Evolutionary conservation across 139 green algal genomes (phyloP), one percentile per base, ranked within the genome.

Genomic region (Chlorella sp.): DNA sequence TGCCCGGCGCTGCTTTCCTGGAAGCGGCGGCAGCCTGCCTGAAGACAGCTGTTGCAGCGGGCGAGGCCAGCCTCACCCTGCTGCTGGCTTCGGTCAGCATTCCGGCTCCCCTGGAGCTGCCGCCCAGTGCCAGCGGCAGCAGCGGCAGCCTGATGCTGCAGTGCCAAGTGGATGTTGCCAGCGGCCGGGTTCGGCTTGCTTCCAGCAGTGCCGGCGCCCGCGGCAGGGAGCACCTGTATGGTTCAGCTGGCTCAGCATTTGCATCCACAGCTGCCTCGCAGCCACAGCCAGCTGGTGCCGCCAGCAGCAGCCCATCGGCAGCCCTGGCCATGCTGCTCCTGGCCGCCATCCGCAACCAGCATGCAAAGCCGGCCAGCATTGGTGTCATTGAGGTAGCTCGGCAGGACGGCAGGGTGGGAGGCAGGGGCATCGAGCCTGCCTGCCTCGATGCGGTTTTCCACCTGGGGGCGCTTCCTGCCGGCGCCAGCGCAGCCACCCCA

Each of bases 1-100:
- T 90, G 17, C 84, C 87, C 19, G 84, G 84, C 7, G 87, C 87
- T 20, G 92, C 93, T 44, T 95, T 96, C 82, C 78, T 95, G 48
- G 93, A 96, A 85, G 79, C 92, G 14, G 86, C 81, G 3, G 88
- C 92, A 1, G 83, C 72, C 26, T 79, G 87, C 24, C 69, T 91
- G 22, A 80, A 88, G 6, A 43, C 40, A 1, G 19, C 20, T 2
- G 43, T 82, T 28, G 43, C 64, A 22, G 62, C 68, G 0, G 60
- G 16, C 5, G 60, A 84, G 0, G 65, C 38, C 72, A n/a, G 30
- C 26, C 28, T 58, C 11, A 28, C 34, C 28, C 32, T 73, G 73
- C 40, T 86, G 41, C 82, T 90, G 1, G 43, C 86, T 1, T 40
- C 28, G 0, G 83, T 83, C 17, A 51, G 75, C 24, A 89, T 90